Percentiles rank a stretch among this genome's conserved stretches.
Evolutionary conservation across 2,329 filamentous ascomycete species (phyloP).

Genomic region (Botrytis byssoidea): DNA sequence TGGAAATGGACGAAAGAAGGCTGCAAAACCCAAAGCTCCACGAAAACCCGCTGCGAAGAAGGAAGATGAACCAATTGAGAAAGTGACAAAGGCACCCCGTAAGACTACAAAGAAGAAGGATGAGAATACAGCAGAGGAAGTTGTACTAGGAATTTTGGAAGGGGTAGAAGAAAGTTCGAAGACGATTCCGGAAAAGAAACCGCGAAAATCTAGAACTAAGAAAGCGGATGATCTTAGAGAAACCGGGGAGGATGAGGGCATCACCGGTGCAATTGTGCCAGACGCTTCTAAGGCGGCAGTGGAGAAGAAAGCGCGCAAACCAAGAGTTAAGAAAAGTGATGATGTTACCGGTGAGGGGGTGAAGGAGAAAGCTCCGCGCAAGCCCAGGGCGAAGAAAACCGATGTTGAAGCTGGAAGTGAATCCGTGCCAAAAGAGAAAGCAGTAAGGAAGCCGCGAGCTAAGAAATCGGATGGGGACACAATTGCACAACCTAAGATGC

Average conservation of each 20-base stretch:
- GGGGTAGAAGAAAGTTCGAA: conserved; percentile 20
- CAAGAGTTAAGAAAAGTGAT: conserved; percentile 30
- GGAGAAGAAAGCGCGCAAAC: conserved; percentile 31
- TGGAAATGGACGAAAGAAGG: conserved; percentile 33
- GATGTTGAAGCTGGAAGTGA: conserved; percentile 16
- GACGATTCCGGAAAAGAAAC: conserved; percentile 23
- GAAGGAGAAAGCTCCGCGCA: conserved; percentile 31
- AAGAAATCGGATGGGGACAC: conserved; percentile 30
- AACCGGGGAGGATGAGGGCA: not conserved
- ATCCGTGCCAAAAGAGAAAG: conserved; percentile 17
- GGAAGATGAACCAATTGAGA: conserved; percentile 10
- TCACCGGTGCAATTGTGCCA: not conserved
- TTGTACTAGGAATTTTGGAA: not conserved
- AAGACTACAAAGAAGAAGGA: conserved; percentile 27
- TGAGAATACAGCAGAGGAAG: not conserved
- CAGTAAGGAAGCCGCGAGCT: conserved; percentile 25
- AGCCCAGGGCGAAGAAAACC: conserved; percentile 32
- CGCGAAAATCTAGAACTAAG: conserved; percentile 30
- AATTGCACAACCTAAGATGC: conserved; percentile 38
- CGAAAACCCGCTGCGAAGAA: conserved; percentile 23
- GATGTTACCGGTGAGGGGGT: not conserved
- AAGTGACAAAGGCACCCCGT: conserved; percentile 33
- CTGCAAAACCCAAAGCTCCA: conserved; percentile 31
- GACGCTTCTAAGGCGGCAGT: not conserved
- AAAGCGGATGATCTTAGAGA: conserved; percentile 23